Evolutionary conservation across 1,284 basidiomycete species (phyloP).

Genomic region (Cryptococcus floricola): DNA sequence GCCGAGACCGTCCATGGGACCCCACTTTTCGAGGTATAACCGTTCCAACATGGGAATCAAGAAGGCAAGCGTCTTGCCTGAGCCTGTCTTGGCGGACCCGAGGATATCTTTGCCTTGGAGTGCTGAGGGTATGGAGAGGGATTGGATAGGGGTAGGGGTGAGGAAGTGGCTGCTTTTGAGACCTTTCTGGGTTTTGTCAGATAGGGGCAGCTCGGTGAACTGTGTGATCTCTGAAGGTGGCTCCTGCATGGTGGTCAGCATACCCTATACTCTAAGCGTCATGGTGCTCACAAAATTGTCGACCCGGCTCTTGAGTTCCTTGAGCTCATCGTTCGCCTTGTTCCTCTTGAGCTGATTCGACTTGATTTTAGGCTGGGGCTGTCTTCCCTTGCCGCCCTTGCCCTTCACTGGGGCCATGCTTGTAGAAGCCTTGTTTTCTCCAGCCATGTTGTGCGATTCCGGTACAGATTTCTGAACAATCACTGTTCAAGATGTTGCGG

Average conservation of each 20-base stretch:
- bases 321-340: conserved; percentile 43
- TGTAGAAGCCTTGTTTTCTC: conserved; percentile 29
- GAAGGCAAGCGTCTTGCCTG: conserved; percentile 80
- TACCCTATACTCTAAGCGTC: neutral
- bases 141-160: conserved; percentile 79
- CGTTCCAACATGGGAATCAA: conserved; percentile 72
- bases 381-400: conserved; percentile 15
- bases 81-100: conserved; percentile 73
- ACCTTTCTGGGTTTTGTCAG: conserved; percentile 43
- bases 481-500: neutral
- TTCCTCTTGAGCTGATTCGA: conserved; percentile 42
- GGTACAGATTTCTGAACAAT: neutral
- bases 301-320: conserved; percentile 37
- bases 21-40: conserved; percentile 71
- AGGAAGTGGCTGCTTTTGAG: conserved; percentile 80
- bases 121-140: conserved; percentile 60
- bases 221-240: conserved; percentile 30
- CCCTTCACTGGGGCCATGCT: conserved; percentile 14
- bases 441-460: neutral
- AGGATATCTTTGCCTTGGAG: conserved; percentile 67
- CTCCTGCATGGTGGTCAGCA: conserved; percentile 13
- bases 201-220: conserved; percentile 50
- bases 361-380: conserved; percentile 29
- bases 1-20: conserved; percentile 77
- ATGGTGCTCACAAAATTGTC: conserved; percentile 40